Evolutionary conservation across 1,139 yeast species (phyloP).

Genomic region (Diutina neorugosa): DNA sequence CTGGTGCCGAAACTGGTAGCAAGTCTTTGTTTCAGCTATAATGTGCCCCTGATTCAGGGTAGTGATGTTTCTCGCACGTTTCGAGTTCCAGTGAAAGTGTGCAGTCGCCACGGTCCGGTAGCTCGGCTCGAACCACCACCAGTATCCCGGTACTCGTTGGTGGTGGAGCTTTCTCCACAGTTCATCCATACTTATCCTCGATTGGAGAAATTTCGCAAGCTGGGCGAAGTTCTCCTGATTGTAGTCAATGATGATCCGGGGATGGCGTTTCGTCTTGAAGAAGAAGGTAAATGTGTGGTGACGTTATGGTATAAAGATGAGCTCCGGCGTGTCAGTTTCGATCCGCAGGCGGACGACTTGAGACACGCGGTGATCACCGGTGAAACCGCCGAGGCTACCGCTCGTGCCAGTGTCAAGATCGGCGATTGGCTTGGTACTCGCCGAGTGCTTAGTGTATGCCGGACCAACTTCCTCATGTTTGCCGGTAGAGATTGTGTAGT

Average conservation of each 20-base stretch:
- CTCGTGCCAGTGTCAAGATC: slow-evolving; percentile 22
- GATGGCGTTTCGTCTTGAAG: slow-evolving; percentile 33
- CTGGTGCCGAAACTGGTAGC: slow-evolving; percentile 24
- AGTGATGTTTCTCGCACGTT: slow-evolving; percentile 43
- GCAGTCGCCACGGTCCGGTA: slow-evolving; percentile 31
- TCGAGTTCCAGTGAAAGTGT: slow-evolving; percentile 42
- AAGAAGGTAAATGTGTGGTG: slow-evolving; percentile 39
- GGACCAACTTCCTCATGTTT: slow-evolving; percentile 38
- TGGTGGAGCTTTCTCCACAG: slow-evolving; percentile 37
- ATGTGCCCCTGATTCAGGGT: slow-evolving; percentile 20
- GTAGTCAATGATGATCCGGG: neutral
- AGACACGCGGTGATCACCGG: slow-evolving; percentile 11
- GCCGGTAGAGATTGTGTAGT: slow-evolving; percentile 40
- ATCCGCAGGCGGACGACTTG: slow-evolving; percentile 12
- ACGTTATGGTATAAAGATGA: slow-evolving; percentile 47
- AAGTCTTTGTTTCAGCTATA: slow-evolving; percentile 38
- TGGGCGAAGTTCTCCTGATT: slow-evolving; percentile 25
- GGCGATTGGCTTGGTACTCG: slow-evolving; percentile 50
- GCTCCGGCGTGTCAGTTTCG: slow-evolving; percentile 18
- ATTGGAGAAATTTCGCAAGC: slow-evolving; percentile 41
- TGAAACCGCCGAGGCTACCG: slow-evolving; percentile 10
- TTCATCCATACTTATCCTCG: slow-evolving; percentile 37
- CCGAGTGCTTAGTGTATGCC: slow-evolving; percentile 40
- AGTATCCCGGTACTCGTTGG: slow-evolving; percentile 29
- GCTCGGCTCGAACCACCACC: slow-evolving; percentile 34